Evolutionary conservation across 1,284 basidiomycete genomes (phyloP).

Genomic region (Puccinia polysora): DNA sequence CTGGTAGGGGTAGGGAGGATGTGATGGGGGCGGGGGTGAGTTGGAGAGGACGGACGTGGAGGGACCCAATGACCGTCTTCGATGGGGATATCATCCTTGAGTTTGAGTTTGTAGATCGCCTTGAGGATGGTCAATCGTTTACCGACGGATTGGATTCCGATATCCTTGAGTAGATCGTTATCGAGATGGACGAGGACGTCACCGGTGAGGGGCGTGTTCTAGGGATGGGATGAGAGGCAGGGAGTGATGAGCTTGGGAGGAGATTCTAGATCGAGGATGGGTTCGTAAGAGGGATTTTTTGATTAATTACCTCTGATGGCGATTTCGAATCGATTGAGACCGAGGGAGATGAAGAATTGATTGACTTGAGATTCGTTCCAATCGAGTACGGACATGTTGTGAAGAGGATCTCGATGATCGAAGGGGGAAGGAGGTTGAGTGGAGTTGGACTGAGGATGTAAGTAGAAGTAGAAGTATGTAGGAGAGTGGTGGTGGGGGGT

Average conservation of each 20-base stretch:
- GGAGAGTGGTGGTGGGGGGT: too few relatives aligned
- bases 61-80: conserved; percentile 82
- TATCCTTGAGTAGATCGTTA: conserved; percentile 71
- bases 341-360: conserved; percentile 39
- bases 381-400: conserved; percentile 30
- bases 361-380: conserved; percentile 41
- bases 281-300: not conserved
- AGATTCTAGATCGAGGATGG: not conserved
- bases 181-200: conserved; percentile 78
- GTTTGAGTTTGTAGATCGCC: conserved; percentile 78
- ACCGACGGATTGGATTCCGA: conserved; percentile 78
- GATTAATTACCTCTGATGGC: conserved; percentile 35
- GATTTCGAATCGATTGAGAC: conserved; percentile 14
- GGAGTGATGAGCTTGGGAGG: not conserved
- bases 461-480: too few relatives aligned
- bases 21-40: too few relatives aligned
- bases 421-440: too few relatives aligned
- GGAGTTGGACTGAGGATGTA: too few relatives aligned
- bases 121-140: conserved; percentile 82
- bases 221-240: not conserved
- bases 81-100: conserved; percentile 73
- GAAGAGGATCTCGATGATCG: too few relatives aligned
- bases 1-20: too few relatives aligned
- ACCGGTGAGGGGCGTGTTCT: conserved; percentile 87
- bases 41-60: conserved; percentile 63